Base-by-base conservation (phyloP, 768 basidiomycete species). In the Termitomyces sp. region DNA sequence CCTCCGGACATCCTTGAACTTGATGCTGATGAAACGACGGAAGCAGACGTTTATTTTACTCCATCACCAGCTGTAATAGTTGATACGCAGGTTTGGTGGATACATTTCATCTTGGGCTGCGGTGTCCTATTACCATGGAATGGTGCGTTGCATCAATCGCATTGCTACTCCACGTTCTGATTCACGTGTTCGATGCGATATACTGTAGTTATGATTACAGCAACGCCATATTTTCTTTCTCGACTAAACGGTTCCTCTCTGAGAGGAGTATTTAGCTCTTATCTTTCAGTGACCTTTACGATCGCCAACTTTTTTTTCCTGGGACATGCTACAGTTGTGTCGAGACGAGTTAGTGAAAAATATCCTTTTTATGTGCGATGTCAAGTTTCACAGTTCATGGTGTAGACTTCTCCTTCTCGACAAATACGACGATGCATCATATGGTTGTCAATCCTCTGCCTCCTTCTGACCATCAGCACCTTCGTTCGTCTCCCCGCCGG, bases 121-220 rank as follows among this genome's bases (percentile, higher is more conserved):
- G 88, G 91, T n/a, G 81, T 88, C 6, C 78, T 96, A 8, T 71
- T 96, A 18, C 87, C 91, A 22, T 96, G 93, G 93, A 95, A 95
- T 68, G 93, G 93, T 93, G 68, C 67, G 80, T 68, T 54, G 27
- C 27, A 30, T 13, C 13, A 18, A 9, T 20, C n/a, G 22, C 16
- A 39, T 41, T 1, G 18, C 24, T 54, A n/a, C 13, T 52, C 15
- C 15, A 18, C 18, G 24, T 39, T 42, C 41, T 20, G n/a, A 27
- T 41, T 2, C 9, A 24, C 48, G 20, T 9, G 31, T 24, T 42
- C 1, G 2, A 39, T 30, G 30, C 49, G 13, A 34, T 31, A 8
- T 33, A 22, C n/a, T n/a, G 22, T 58, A 96, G 94, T 87, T 1
- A 76, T 95, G 67, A 94, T 97, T 27, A 96, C 91, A 34, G 92